Evolutionary conservation across 2,329 filamentous ascomycete genomes (phyloP), one percentile per base, ranked within the genome.

Genomic region (Botrytis medusae): DNA sequence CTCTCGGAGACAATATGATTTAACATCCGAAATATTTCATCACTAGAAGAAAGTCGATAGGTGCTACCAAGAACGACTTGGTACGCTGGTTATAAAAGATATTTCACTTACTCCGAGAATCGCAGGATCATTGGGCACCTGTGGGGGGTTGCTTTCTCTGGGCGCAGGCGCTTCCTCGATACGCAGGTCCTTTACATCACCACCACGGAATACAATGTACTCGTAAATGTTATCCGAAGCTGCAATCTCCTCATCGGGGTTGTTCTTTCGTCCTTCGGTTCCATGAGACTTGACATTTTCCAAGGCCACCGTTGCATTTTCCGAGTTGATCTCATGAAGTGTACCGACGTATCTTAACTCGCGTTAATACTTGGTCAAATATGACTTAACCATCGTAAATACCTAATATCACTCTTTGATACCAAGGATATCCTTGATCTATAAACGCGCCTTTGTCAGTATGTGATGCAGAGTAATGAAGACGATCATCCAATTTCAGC

Each of bases 11-110:
- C 88, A 89, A 89, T 86, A 87, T 89, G 87, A 88, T 84, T 97
- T 97, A 93, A 96, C 93, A 97, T 97, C 95, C 95, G 94, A 88
- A 92, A 93, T 97, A 85, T 85, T 96, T 97, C 93, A 94, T 97
- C 95, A 97, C 90, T 80, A 83, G 84, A 85, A 77, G 72, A 54
- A 75, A 57, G 60, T 72, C 67, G 32, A 69, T 42, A 48, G 42
- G 59, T 69, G 32, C 40, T 12, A 44, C 32, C 32, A 68, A 32
- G 8, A 48, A 48, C 25, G 2, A 69, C 48, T 62, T 59, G 64
- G 65, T 73, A 59, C 59, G 74, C 40, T 76, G 63, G 70, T 65
- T 73, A 57, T 29, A 37, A 59, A 65, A 60, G 70, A 71, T 29
- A 61, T 46, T 48, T 74, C 32, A 95, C 96, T 94, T 92, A 99